phyloP scores from a whole-genome alignment of 2,329 filamentous ascomycete species.

The Chalara sp. region DNA sequence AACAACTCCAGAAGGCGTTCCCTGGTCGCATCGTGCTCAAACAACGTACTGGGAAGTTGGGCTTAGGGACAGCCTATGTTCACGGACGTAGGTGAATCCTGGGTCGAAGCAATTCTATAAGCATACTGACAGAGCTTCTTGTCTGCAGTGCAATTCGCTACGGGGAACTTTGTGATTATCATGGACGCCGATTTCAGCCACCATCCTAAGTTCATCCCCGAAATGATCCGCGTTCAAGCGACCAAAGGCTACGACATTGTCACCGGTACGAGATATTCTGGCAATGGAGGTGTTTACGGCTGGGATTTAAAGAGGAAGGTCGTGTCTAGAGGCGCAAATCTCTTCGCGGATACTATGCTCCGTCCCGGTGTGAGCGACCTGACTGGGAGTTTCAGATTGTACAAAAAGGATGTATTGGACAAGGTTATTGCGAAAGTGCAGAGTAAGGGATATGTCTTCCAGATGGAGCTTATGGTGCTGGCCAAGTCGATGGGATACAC shows the following conservation, averaged over 20 bases:
- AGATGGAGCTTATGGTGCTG: constrained; percentile 98
- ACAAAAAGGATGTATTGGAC: constrained; percentile 82
- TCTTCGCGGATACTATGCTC: constrained; percentile 84
- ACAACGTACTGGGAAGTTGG: constrained; percentile 65
- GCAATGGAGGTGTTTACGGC: constrained; percentile 76
- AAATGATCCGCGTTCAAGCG: constrained; percentile 80
- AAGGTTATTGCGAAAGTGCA: constrained; percentile 85
- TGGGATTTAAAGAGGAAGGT: constrained; percentile 91
- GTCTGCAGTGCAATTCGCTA: constrained; percentile 61
- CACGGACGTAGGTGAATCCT: constrained; percentile 51
- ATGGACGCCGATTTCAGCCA: constrained; percentile 99
- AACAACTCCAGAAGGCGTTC: constrained; percentile 84
- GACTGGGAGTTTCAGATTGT: constrained; percentile 87
- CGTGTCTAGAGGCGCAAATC: constrained; percentile 41
- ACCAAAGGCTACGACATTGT: constrained; percentile 83
- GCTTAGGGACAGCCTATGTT: constrained; percentile 6
- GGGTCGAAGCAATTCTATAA: not conserved
- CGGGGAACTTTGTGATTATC: constrained; percentile 94
- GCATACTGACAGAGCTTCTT: not conserved
- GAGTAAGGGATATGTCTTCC: constrained; percentile 95
- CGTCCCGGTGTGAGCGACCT: constrained; percentile 89
- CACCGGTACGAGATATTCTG: constrained; percentile 88
- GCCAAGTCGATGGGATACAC: constrained; percentile 92
- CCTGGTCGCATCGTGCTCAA: constrained; percentile 72
- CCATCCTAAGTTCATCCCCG: constrained; percentile 96